These are phyloP conservation scores for Peterozyma xylosa DNA, from an alignment of 805 yeast genomes.

Conservation along the genomic window DNA sequence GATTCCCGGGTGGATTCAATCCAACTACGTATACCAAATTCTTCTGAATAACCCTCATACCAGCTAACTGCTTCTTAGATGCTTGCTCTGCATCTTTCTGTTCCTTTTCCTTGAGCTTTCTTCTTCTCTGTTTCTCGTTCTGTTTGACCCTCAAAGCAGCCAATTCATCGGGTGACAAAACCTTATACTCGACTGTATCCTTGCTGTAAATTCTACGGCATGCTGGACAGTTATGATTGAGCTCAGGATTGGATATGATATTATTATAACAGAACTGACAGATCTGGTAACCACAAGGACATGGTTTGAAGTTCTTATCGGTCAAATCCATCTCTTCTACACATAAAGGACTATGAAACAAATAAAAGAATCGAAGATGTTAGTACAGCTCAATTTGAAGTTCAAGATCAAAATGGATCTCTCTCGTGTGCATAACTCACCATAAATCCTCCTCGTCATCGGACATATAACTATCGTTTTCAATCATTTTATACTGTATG, in stretches of 20 bases:
- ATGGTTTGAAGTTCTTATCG: conserved; percentile 95
- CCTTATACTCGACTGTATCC: conserved; percentile 81
- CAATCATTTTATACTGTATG: neutral
- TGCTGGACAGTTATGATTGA: conserved; percentile 96
- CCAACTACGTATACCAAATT: conserved; percentile 96
- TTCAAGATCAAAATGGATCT: neutral
- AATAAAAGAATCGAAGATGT: neutral
- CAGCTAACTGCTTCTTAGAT: conserved; percentile 84
- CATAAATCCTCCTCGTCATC: conserved; percentile 79
- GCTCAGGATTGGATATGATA: conserved; percentile 89
- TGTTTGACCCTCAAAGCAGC: conserved; percentile 74
- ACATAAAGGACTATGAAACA: conserved; percentile 67
- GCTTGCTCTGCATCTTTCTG: conserved; percentile 83
- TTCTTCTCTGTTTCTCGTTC: conserved; percentile 74
- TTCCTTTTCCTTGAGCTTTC: conserved; percentile 84
- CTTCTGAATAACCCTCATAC: conserved; percentile 97
- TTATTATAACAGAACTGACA: conserved; percentile 98
- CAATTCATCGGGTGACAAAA: conserved; percentile 80
- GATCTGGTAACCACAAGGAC: conserved; percentile 98
- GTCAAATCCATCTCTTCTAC: conserved; percentile 97
- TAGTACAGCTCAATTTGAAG: neutral
- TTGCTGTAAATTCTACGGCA: conserved; percentile 94
- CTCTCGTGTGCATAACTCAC: conserved; percentile 24
- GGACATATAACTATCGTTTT: conserved; percentile 52
- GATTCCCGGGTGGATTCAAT: conserved; percentile 77